Conservation (phyloP, 2,329 filamentous ascomycete genomes). For the Fusarium floridanum region DNA sequence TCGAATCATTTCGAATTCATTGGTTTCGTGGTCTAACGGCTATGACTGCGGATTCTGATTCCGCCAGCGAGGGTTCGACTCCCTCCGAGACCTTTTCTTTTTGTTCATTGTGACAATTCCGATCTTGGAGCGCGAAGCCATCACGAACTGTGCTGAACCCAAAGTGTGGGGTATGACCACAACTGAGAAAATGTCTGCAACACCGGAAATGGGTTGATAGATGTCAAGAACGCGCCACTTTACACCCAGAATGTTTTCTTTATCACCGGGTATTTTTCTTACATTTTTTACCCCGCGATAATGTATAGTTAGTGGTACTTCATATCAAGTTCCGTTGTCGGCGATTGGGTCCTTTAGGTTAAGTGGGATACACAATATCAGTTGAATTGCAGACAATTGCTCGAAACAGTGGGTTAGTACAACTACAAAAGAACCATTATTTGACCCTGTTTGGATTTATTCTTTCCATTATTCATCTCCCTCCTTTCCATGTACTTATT, state of each 20-base stretch:
- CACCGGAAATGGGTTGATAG: not conserved
- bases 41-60: conserved; percentile 56
- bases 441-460: not conserved
- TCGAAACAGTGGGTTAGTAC: not conserved
- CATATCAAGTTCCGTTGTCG: not conserved
- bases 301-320: not conserved
- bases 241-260: not conserved
- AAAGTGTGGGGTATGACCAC: not conserved
- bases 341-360: not conserved
- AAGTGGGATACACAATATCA: not conserved
- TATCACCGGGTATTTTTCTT: not conserved
- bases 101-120: not conserved
- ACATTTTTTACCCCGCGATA: not conserved
- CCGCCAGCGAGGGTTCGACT: conserved; percentile 55
- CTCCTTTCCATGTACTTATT: not conserved
- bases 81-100: conserved; percentile 50
- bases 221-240: not conserved
- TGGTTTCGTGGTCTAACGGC: conserved; percentile 55
- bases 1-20: not conserved
- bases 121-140: not conserved
- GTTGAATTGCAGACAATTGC: not conserved
- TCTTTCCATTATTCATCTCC: not conserved
- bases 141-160: not conserved
- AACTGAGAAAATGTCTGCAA: not conserved
- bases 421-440: too few relatives aligned